Percentiles rank a stretch among this genome's conserved stretches.
These are phyloP conservation scores for Filobasidium floriforme DNA, from an alignment of 768 basidiomycete genomes.

Conservation along the genomic window DNA sequence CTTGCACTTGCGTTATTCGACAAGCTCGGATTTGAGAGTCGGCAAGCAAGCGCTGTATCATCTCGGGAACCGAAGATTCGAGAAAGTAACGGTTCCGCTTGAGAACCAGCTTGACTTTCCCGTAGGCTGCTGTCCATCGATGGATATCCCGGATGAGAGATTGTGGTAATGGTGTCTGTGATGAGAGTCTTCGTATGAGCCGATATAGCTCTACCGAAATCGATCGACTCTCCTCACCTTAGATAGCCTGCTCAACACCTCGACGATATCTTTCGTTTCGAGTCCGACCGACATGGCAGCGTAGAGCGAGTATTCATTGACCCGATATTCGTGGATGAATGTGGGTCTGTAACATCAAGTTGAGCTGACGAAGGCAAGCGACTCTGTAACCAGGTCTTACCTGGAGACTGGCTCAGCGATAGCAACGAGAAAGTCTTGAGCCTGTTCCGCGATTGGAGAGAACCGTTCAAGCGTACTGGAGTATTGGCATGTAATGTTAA, in stretches of 20 bases:
- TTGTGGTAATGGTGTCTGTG: slow-evolving; percentile 91
- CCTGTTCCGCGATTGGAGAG: slow-evolving; percentile 93
- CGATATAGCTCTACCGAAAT: slow-evolving; percentile 63
- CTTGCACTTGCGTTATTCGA: slow-evolving; percentile 56
- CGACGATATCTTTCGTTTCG: slow-evolving; percentile 96
- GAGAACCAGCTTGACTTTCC: slow-evolving; percentile 94
- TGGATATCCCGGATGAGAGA: slow-evolving; percentile 78
- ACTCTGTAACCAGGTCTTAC: slow-evolving; percentile 52
- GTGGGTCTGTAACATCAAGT: slow-evolving; percentile 59
- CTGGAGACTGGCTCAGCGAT: slow-evolving; percentile 98
- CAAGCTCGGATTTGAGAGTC: slow-evolving; percentile 57
- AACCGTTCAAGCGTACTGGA: slow-evolving; percentile 94
- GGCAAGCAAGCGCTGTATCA: slow-evolving; percentile 75
- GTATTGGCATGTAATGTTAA: slow-evolving; percentile 33
- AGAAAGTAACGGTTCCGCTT: slow-evolving; percentile 98
- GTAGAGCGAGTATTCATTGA: slow-evolving; percentile 95
- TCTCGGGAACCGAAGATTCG: slow-evolving; percentile 90
- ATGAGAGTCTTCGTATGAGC: slow-evolving; percentile 45
- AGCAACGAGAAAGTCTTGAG: slow-evolving; percentile 95
- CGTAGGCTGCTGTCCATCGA: slow-evolving; percentile 88
- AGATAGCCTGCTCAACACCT: slow-evolving; percentile 55
- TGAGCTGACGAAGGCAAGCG: slow-evolving; percentile 1
- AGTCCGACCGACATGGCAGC: slow-evolving; percentile 97
- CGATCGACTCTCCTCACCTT: slow-evolving; percentile 46
- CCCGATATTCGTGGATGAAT: slow-evolving; percentile 97